phyloP scores from a whole-genome alignment of 2,329 filamentous ascomycete genomes.

The Phialophora expanda region DNA sequence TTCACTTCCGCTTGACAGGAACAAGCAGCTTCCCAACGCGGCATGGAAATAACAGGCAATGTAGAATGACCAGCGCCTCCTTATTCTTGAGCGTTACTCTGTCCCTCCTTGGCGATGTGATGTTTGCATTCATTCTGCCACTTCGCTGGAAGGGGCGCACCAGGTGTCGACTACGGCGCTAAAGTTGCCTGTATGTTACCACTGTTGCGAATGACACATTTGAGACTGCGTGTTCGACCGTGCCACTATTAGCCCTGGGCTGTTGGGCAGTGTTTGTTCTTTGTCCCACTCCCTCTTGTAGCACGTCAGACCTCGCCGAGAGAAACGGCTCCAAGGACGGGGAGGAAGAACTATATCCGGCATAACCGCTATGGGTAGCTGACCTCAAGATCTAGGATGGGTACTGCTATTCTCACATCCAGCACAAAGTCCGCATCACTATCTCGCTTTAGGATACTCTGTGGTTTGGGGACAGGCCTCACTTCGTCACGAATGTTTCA shows the following conservation, averaged over 20 bases:
- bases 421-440: background rate
- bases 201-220: background rate
- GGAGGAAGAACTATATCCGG: background rate
- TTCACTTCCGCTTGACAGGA: background rate
- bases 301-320: too few species aligned
- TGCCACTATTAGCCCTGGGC: background rate
- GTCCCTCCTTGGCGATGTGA: background rate
- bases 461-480: background rate
- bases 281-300: background rate
- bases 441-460: background rate
- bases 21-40: background rate
- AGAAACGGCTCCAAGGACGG: background rate
- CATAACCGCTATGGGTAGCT: background rate
- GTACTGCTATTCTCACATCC: background rate
- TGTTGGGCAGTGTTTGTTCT: background rate
- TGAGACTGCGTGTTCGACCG: background rate
- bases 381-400: background rate
- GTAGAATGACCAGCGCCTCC: background rate
- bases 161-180: background rate
- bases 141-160: background rate
- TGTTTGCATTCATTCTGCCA: background rate
- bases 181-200: background rate
- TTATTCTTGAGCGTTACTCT: background rate
- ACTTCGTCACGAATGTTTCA: background rate
- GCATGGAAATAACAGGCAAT: background rate